Conservation (phyloP, 352 stramenopile species). For the Globisporangium parvum region DNA sequence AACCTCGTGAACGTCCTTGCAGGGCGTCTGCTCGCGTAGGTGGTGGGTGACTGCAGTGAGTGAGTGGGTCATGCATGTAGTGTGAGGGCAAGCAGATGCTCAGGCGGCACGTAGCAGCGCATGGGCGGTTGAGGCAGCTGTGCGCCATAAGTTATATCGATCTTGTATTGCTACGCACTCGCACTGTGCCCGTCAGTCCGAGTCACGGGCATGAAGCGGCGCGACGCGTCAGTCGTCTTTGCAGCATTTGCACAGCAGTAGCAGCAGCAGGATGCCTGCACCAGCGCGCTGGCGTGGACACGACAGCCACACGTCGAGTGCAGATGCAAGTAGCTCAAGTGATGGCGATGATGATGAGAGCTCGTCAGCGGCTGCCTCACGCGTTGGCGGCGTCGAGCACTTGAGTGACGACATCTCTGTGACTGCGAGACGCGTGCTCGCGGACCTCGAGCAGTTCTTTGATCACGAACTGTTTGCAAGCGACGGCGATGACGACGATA, state of each 20-base stretch:
- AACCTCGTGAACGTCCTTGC: conserved; percentile 77
- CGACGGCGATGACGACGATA: neutral
- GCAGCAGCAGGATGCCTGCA: conserved; percentile 2
- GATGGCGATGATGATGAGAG: too few relatives aligned
- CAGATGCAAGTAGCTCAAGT: neutral
- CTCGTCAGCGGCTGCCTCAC: neutral
- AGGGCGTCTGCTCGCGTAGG: conserved; percentile 39
- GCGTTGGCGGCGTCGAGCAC: neutral
- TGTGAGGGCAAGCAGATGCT: too few relatives aligned
- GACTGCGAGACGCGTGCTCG: conserved; percentile 35
- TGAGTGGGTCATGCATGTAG: neutral
- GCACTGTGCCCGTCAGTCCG: too few relatives aligned
- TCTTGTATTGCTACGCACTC: neutral
- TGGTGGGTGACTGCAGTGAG: neutral
- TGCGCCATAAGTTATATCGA: neutral
- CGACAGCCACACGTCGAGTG: neutral
- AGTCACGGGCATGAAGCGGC: neutral
- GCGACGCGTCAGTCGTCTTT: neutral
- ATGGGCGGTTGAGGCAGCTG: too few relatives aligned
- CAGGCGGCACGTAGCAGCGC: too few relatives aligned
- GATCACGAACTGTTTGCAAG: conserved; percentile 14
- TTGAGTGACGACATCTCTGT: conserved; percentile 4
- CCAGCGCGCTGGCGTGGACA: neutral
- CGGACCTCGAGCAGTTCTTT: conserved; percentile 44
- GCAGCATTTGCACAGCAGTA: too few relatives aligned